Percentiles rank a stretch among this genome's conserved stretches.
Conservation (phyloP, 2,329 filamentous ascomycete species). For the Penicillium fuscoglaucum region DNA sequence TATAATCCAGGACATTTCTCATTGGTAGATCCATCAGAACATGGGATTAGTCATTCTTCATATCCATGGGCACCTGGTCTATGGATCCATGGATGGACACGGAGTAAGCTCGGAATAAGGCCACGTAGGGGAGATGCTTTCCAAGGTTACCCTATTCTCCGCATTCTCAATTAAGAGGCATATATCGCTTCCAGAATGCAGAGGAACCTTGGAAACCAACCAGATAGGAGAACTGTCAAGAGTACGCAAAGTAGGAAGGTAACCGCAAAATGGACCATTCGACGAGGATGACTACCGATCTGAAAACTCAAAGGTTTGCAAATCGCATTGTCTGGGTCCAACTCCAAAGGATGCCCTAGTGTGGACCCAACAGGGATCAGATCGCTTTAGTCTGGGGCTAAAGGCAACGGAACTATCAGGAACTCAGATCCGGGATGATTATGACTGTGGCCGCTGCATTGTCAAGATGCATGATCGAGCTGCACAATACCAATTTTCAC, state of each 20-base stretch:
- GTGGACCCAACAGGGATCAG: conserved; percentile 5
- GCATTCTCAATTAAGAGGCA: background rate
- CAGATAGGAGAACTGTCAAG: too few relatives aligned
- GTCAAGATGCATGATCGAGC: background rate
- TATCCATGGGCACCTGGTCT: background rate
- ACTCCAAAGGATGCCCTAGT: background rate
- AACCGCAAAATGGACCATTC: background rate
- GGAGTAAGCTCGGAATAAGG: background rate
- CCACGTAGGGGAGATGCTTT: background rate
- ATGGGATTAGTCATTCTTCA: background rate
- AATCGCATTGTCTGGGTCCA: background rate
- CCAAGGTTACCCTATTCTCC: conserved; percentile 1
- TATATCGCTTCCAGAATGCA: background rate
- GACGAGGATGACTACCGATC: background rate
- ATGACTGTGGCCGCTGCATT: background rate
- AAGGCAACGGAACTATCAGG: conserved; percentile 2
- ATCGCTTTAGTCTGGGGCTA: conserved; percentile 3
- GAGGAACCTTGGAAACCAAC: too few relatives aligned
- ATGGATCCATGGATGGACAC: background rate
- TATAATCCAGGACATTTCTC: background rate
- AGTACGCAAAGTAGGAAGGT: background rate
- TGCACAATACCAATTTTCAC: background rate
- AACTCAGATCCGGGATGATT: conserved; percentile 2
- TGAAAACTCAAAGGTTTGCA: background rate
- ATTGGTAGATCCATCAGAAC: background rate